Conservation (phyloP, 2,329 filamentous ascomycete species). For the Stagonosporopsis tanaceti region DNA sequence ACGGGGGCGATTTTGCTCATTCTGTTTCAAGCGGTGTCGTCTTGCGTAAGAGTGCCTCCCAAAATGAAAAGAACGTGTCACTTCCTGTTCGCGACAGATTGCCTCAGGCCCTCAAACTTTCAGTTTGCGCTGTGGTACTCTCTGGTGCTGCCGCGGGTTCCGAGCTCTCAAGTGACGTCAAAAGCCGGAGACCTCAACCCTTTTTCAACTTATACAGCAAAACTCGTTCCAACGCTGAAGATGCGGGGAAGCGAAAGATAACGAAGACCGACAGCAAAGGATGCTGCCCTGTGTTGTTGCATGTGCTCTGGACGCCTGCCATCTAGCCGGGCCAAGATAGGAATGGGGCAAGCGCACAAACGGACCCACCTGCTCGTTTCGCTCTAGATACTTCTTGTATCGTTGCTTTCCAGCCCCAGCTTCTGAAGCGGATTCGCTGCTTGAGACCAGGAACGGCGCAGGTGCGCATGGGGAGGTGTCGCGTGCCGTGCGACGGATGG, state of each 20-base stretch:
- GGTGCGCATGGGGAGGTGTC: not conserved
- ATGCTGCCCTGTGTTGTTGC: slow-evolving; percentile 5
- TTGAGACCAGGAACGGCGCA: slow-evolving; percentile 1
- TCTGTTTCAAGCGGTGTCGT: not conserved
- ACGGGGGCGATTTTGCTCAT: slow-evolving; percentile 15
- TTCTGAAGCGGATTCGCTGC: slow-evolving; percentile 14
- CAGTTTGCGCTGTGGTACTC: not conserved
- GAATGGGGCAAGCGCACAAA: slow-evolving; percentile 15
- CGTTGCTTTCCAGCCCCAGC: slow-evolving; percentile 7
- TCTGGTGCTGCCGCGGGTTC: not conserved
- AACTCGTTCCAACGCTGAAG: not conserved
- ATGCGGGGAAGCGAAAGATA: not conserved
- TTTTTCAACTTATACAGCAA: not conserved
- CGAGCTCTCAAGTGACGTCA: slow-evolving; percentile 9
- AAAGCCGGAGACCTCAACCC: not conserved
- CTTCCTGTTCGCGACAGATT: not conserved
- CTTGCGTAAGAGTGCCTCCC: not conserved
- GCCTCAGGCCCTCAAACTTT: not conserved
- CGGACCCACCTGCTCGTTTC: slow-evolving; percentile 17
- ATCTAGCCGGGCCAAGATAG: slow-evolving; percentile 16
- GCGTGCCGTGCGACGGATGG: slow-evolving; percentile 5
- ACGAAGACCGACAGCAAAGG: not conserved
- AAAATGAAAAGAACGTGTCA: not conserved
- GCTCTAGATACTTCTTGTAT: slow-evolving; percentile 13
- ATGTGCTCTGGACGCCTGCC: slow-evolving; percentile 2